Evolutionary conservation across 2,329 filamentous ascomycete species (phyloP).

Genomic region (Diplodia mutila): DNA sequence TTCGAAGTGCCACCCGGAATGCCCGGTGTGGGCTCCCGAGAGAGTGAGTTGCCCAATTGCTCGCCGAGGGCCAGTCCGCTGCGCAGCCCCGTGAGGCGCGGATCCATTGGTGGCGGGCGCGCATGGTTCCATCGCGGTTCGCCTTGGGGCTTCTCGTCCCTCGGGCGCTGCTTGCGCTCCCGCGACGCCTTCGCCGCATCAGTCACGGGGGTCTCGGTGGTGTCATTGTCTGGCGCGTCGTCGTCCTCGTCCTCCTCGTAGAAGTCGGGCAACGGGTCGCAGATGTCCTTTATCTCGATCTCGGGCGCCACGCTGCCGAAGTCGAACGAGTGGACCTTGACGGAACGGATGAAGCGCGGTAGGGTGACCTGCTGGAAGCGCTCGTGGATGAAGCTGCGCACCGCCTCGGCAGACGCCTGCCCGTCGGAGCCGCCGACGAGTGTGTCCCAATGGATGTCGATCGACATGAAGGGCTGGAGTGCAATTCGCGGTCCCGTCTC

Average conservation of each 20-base stretch:
- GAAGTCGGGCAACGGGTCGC: constrained; percentile 92
- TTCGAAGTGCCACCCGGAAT: constrained; percentile 72
- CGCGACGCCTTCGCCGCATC: constrained; percentile 35
- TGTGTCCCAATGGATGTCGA: constrained; percentile 95
- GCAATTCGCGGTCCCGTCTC: neutral
- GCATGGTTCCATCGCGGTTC: constrained; percentile 29
- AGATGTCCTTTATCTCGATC: constrained; percentile 94
- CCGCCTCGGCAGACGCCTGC: constrained; percentile 77
- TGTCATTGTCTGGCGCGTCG: constrained; percentile 54
- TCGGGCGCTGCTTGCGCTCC: constrained; percentile 35
- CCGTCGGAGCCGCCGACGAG: constrained; percentile 90
- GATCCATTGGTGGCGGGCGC: constrained; percentile 31
- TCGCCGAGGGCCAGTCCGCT: constrained; percentile 38
- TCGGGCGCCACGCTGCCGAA: constrained; percentile 83
- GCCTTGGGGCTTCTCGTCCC: constrained; percentile 31
- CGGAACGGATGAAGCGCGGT: constrained; percentile 94
- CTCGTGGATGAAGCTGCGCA: constrained; percentile 91
- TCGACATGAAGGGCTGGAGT: constrained; percentile 69
- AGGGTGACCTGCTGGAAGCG: constrained; percentile 92
- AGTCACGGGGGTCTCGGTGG: constrained; percentile 30
- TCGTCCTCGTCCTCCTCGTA: constrained; percentile 88
- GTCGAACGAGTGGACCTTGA: constrained; percentile 90
- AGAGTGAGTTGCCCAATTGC: constrained; percentile 42
- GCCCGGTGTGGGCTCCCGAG: constrained; percentile 60
- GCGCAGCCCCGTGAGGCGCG: constrained; percentile 32